Conservation (phyloP, 2,329 filamentous ascomycete genomes). For the Neonectria punicea region DNA sequence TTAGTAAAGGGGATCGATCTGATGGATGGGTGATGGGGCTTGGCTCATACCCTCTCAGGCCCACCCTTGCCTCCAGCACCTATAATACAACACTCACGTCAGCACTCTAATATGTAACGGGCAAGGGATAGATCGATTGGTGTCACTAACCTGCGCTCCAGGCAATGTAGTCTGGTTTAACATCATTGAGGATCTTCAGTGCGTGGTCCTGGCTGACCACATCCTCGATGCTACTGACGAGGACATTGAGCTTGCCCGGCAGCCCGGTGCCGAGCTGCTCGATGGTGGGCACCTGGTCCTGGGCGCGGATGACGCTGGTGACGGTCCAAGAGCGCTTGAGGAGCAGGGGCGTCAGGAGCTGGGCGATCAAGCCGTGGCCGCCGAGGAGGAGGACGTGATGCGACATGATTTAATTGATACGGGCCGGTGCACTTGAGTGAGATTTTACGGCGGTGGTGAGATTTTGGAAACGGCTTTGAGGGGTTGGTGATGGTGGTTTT, state of each 20-base stretch:
- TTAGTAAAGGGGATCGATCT: background rate
- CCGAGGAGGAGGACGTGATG: constrained; percentile 77
- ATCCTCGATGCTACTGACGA: constrained; percentile 78
- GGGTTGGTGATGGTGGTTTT: constrained; percentile 9
- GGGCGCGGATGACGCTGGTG: constrained; percentile 79
- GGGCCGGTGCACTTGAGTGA: background rate
- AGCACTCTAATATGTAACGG: constrained; percentile 10
- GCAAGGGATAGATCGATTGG: background rate
- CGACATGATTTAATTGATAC: constrained; percentile 46
- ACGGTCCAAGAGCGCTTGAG: constrained; percentile 80
- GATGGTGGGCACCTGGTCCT: constrained; percentile 74
- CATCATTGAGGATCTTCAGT: constrained; percentile 67
- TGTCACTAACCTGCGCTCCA: constrained; percentile 71
- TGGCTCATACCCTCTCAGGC: constrained; percentile 54
- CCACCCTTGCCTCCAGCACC: constrained; percentile 70
- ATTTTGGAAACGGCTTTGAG: background rate
- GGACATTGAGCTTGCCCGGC: constrained; percentile 72
- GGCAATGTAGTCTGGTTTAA: constrained; percentile 73
- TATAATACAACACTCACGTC: constrained; percentile 34
- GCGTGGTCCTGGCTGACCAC: constrained; percentile 72
- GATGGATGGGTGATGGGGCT: background rate
- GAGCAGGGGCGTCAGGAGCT: constrained; percentile 79
- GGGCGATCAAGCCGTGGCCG: constrained; percentile 83
- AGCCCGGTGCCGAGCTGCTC: constrained; percentile 67
- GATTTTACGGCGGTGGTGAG: background rate